phyloP scores from a whole-genome alignment of 768 basidiomycete species.

The Lentinus tigrinus region DNA sequence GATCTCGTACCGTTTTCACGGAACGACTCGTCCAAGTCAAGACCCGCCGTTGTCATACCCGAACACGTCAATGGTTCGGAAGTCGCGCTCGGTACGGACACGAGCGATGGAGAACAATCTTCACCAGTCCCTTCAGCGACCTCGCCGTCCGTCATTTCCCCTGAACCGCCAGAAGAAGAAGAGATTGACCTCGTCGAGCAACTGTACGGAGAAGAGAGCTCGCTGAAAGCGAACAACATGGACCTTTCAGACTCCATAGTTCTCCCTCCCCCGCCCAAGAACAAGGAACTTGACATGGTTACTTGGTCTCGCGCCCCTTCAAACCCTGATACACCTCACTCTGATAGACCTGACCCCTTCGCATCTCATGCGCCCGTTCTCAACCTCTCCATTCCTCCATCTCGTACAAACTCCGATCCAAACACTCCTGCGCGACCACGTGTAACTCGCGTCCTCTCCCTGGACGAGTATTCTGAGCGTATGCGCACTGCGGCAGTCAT shows the following conservation, averaged over 20 bases:
- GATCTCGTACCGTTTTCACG: slow-evolving; percentile 43
- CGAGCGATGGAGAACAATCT: slow-evolving; percentile 16
- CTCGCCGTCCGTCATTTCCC: slow-evolving; percentile 9
- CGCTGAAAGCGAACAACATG: slow-evolving; percentile 65
- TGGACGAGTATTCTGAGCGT: slow-evolving; percentile 97
- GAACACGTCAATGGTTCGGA: slow-evolving; percentile 21
- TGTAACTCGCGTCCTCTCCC: slow-evolving; percentile 48
- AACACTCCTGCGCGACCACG: slow-evolving; percentile 12
- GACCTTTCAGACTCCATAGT: slow-evolving; percentile 85
- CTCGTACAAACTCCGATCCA: background rate
- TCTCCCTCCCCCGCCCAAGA: slow-evolving; percentile 79
- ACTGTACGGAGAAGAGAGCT: slow-evolving; percentile 78
- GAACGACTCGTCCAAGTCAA: slow-evolving; percentile 2
- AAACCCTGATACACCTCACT: slow-evolving; percentile 46
- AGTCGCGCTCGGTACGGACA: slow-evolving; percentile 25
- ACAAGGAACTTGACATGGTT: slow-evolving; percentile 83
- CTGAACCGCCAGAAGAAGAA: slow-evolving; percentile 54
- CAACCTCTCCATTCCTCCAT: slow-evolving; percentile 5
- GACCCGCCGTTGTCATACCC: slow-evolving; percentile 3
- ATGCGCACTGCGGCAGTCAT: slow-evolving; percentile 99
- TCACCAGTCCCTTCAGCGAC: slow-evolving; percentile 5
- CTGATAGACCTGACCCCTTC: slow-evolving; percentile 30
- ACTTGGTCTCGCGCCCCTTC: slow-evolving; percentile 68
- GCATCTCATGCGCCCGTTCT: slow-evolving; percentile 19
- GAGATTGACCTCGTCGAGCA: slow-evolving; percentile 98